Evolutionary conservation across 768 basidiomycete species (phyloP).

Genomic region (Naganishia kalamii): DNA sequence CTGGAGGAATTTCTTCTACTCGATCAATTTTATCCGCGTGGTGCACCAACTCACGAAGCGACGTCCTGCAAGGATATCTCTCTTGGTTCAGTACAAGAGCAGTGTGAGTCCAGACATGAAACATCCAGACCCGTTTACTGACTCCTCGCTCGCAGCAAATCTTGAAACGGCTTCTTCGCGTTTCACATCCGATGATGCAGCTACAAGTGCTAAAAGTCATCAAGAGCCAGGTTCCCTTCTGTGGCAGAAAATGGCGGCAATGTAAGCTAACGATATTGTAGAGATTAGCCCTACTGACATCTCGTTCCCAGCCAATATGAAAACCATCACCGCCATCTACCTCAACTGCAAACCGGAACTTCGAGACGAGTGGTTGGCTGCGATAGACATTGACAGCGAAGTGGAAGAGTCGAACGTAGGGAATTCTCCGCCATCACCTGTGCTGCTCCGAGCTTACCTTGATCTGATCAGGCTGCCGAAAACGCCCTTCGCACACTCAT

Average conservation of each 20-base stretch:
- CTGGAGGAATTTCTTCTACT: constrained; percentile 95
- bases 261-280: constrained; percentile 54
- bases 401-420: constrained; percentile 75
- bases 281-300: constrained; percentile 1
- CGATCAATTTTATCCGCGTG: constrained; percentile 94
- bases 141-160: constrained; percentile 64
- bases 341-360: constrained; percentile 94
- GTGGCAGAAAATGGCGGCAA: constrained; percentile 95
- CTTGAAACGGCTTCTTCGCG: constrained; percentile 85
- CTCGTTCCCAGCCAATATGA: constrained; percentile 81
- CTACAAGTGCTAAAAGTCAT: constrained; percentile 92
- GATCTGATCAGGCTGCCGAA: constrained; percentile 69
- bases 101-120: constrained; percentile 57
- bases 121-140: not conserved
- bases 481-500: constrained; percentile 87
- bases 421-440: not conserved
- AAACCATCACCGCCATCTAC: constrained; percentile 97
- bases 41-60: constrained; percentile 97
- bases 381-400: constrained; percentile 79
- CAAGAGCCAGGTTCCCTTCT: constrained; percentile 98
- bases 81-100: constrained; percentile 96
- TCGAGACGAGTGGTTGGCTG: constrained; percentile 94
- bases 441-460: no score
- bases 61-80: constrained; percentile 85
- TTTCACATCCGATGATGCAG: constrained; percentile 88